Conservation (phyloP, 148 eudicot genomes). For the Silene conica region DNA sequence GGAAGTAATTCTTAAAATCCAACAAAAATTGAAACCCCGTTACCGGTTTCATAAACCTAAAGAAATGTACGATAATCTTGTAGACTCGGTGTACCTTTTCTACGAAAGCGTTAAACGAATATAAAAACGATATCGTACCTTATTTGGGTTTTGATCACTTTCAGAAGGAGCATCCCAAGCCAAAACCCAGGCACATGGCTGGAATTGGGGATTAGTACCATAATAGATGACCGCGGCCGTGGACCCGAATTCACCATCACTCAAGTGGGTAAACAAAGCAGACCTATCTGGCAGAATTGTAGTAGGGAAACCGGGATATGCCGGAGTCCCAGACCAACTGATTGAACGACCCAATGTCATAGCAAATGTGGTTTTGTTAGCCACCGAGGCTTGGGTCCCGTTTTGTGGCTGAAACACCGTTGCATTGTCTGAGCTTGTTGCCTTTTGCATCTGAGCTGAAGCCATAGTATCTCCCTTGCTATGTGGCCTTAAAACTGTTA, state of each 20-base stretch:
- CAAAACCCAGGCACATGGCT: background rate
- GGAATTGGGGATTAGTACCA: background rate
- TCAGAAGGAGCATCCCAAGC: constrained; percentile 6
- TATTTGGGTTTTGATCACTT: background rate
- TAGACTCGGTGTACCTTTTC: too few relatives aligned
- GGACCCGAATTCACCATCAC: background rate
- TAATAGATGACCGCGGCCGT: background rate
- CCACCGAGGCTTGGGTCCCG: background rate
- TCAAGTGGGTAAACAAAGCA: background rate
- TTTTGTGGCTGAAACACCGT: background rate
- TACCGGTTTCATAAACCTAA: too few relatives aligned
- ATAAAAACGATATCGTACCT: background rate
- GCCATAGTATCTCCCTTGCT: background rate
- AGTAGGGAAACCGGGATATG: background rate
- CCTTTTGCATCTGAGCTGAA: background rate
- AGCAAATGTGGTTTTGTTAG: background rate
- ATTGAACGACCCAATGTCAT: background rate
- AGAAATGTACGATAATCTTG: too few relatives aligned
- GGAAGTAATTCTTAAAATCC: too few relatives aligned
- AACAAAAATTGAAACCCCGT: too few relatives aligned
- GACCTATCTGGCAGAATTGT: background rate
- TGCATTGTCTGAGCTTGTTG: background rate
- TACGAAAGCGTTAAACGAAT: too few relatives aligned
- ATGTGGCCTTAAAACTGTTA: too few relatives aligned
- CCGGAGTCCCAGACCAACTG: background rate